Evolutionary conservation across 1,139 yeast genomes (phyloP).

Genomic region (Pichia sp.): DNA sequence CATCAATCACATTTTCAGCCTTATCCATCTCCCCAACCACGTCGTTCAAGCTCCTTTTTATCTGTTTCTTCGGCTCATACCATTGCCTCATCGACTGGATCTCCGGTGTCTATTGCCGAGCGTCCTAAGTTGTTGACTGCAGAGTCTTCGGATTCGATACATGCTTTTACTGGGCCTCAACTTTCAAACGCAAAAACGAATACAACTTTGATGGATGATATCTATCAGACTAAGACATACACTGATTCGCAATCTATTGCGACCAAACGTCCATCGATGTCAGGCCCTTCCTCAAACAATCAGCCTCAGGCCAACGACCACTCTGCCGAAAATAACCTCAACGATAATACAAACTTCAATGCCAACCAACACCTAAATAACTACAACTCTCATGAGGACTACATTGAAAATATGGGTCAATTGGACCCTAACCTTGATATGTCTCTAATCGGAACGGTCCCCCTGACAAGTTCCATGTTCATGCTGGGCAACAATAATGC

Average conservation of each 20-base stretch:
- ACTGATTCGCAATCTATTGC: conserved; percentile 22
- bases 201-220: conserved; percentile 31
- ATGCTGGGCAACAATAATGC: neutral
- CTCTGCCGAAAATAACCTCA: neutral
- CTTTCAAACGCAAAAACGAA: conserved; percentile 30
- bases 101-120: conserved; percentile 24
- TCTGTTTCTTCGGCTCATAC: conserved; percentile 29
- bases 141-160: conserved; percentile 24
- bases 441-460: conserved; percentile 12
- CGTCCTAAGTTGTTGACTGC: conserved; percentile 27
- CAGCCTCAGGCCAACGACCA: neutral
- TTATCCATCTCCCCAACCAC: conserved; percentile 25
- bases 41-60: conserved; percentile 29
- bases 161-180: conserved; percentile 22
- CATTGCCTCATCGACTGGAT: conserved; percentile 20
- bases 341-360: neutral
- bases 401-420: conserved; percentile 2
- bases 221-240: conserved; percentile 30
- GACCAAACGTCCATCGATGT: neutral
- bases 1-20: conserved; percentile 30
- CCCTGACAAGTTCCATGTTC: conserved; percentile 9
- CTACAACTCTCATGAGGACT: conserved; percentile 1
- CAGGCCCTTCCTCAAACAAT: neutral
- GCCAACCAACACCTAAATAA: neutral
- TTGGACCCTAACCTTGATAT: conserved; percentile 6